These are phyloP conservation scores for Globisporangium irregulare DNA, from an alignment of 352 stramenopile genomes.

Conservation along the genomic window DNA sequence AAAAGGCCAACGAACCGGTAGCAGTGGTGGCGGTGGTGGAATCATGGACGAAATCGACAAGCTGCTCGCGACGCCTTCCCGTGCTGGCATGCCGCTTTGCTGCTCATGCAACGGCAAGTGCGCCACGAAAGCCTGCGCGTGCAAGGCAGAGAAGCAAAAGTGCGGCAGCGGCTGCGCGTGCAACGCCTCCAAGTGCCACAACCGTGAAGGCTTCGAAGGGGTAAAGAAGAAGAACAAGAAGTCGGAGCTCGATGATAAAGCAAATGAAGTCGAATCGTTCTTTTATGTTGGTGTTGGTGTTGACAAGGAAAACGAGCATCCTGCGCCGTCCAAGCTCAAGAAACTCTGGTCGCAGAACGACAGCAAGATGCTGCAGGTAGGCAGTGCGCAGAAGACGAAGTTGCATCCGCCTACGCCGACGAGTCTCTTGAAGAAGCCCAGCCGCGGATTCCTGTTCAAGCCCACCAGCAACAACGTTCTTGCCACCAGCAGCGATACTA, in stretches of 20 bases:
- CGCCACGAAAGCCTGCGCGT: slow-evolving; percentile 65
- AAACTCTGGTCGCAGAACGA: slow-evolving; percentile 8
- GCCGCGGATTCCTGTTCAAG: neutral
- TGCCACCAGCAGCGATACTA: neutral
- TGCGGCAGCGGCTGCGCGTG: slow-evolving; percentile 56
- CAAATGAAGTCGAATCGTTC: slow-evolving; percentile 40
- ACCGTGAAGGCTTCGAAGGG: slow-evolving; percentile 26
- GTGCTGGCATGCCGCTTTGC: slow-evolving; percentile 29
- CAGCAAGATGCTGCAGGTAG: slow-evolving; percentile 6
- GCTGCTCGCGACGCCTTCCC: slow-evolving; percentile 39
- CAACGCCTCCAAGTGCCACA: slow-evolving; percentile 55
- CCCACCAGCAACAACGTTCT: neutral
- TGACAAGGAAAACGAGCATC: slow-evolving; percentile 25
- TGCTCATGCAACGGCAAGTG: slow-evolving; percentile 77
- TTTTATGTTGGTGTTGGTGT: slow-evolving; percentile 15
- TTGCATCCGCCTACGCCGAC: neutral
- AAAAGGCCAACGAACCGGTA: neutral
- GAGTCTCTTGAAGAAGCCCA: slow-evolving; percentile 11
- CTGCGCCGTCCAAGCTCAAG: slow-evolving; percentile 13
- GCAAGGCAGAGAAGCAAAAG: slow-evolving; percentile 37
- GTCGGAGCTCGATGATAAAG: slow-evolving; percentile 25
- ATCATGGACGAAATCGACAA: slow-evolving; percentile 60
- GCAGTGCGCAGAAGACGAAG: slow-evolving; percentile 8
- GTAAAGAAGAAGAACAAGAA: slow-evolving; percentile 20
- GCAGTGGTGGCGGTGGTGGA: neutral